These are phyloP conservation scores for Puccinia triticina DNA, from an alignment of 1,284 basidiomycete genomes.

Conservation along the genomic window DNA sequence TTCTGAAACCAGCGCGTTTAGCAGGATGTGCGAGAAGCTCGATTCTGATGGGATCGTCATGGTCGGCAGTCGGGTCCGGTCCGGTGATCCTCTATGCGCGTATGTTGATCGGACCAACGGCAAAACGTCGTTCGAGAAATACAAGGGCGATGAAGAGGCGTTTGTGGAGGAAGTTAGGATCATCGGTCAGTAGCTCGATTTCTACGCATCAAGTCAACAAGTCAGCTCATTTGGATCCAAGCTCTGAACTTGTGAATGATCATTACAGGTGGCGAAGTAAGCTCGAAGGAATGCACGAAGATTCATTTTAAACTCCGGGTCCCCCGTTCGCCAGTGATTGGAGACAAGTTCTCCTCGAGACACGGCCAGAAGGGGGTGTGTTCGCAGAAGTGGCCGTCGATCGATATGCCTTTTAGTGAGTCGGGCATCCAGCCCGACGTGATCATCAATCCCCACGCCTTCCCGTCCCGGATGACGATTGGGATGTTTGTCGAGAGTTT, in stretches of 20 bases:
- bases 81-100: constrained; percentile 78
- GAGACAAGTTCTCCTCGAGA: constrained; percentile 98
- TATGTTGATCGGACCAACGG: constrained; percentile 86
- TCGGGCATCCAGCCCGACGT: constrained; percentile 99
- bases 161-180: constrained; percentile 91
- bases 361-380: constrained; percentile 99
- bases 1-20: constrained; percentile 61
- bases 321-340: constrained; percentile 92
- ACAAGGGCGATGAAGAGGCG: constrained; percentile 92
- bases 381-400: constrained; percentile 96
- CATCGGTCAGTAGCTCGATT: constrained; percentile 69
- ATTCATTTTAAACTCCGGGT: constrained; percentile 92
- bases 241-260: not conserved
- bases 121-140: constrained; percentile 84
- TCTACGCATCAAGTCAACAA: not conserved
- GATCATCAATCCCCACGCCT: constrained; percentile 99
- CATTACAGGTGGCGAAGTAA: constrained; percentile 73
- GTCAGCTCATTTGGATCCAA: constrained; percentile 18
- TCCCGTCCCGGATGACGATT: constrained; percentile 99
- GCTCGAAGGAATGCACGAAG: constrained; percentile 75
- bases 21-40: constrained; percentile 67
- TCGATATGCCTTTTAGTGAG: constrained; percentile 99
- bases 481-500: constrained; percentile 99
- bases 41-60: constrained; percentile 84
- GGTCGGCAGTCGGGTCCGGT: constrained; percentile 71